phyloP scores from a whole-genome alignment of 495 filamentous ascomycete genomes.

The Penicillium pancosmium region DNA sequence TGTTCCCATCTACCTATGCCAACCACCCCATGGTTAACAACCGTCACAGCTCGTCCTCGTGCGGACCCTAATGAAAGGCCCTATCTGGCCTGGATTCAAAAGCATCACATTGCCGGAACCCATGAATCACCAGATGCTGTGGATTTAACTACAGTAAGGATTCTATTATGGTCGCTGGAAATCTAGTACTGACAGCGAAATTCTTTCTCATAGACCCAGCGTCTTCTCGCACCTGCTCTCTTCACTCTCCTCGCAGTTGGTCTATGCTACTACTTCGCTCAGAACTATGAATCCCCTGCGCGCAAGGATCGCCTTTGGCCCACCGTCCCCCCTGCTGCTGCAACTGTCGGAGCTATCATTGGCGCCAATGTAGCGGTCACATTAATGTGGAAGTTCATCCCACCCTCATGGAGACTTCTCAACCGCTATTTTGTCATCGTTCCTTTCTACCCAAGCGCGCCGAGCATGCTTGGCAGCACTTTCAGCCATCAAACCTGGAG shows the following conservation, averaged over 20 bases:
- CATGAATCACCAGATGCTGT: slow-evolving; percentile 35
- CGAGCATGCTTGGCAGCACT: slow-evolving; percentile 66
- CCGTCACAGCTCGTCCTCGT: slow-evolving; percentile 37
- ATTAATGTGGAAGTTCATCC: slow-evolving; percentile 63
- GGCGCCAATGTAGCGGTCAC: slow-evolving; percentile 65
- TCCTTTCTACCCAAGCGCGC: slow-evolving; percentile 66
- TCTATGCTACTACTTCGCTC: slow-evolving; percentile 55
- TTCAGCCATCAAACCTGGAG: slow-evolving; percentile 75
- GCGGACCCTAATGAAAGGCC: slow-evolving; percentile 47
- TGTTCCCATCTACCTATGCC: not conserved
- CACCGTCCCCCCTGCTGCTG: slow-evolving; percentile 73
- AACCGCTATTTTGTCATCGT: slow-evolving; percentile 79
- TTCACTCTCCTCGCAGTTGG: slow-evolving; percentile 55
- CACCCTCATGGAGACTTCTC: slow-evolving; percentile 69
- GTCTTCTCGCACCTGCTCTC: slow-evolving; percentile 66
- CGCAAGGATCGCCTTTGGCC: slow-evolving; percentile 66
- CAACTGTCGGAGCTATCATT: slow-evolving; percentile 72
- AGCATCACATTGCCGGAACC: slow-evolving; percentile 45
- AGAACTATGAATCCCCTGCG: slow-evolving; percentile 64
- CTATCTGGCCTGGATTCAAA: slow-evolving; percentile 52
- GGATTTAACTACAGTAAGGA: slow-evolving; percentile 40
- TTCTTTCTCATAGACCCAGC: slow-evolving; percentile 43
- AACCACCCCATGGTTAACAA: slow-evolving; percentile 10
- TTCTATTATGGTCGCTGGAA: not conserved
- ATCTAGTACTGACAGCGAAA: not conserved